These are phyloP conservation scores for Cubamyces sp. DNA, from an alignment of 768 basidiomycete species.

Conservation along the genomic window DNA sequence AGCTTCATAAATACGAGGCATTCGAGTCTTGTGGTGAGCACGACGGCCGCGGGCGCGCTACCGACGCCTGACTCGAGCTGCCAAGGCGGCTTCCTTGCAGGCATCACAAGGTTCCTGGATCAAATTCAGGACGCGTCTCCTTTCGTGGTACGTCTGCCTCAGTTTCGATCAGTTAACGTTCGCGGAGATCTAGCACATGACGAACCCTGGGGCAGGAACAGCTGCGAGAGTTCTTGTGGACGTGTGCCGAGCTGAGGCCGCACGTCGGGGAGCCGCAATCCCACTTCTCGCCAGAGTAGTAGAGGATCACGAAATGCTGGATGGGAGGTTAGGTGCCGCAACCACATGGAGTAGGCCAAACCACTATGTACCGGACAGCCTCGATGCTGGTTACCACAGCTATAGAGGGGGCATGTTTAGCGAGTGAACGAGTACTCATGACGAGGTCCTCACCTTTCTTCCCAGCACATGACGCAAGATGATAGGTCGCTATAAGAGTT, in stretches of 20 bases:
- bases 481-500: constrained; percentile 60
- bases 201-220: constrained; percentile 56
- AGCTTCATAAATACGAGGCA: background rate
- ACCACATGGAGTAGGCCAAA: background rate
- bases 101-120: constrained; percentile 67
- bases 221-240: constrained; percentile 59
- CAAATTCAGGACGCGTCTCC: constrained; percentile 62
- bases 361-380: constrained; percentile 30
- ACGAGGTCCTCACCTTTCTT: constrained; percentile 29
- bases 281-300: constrained; percentile 60
- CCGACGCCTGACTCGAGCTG: constrained; percentile 31
- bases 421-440: background rate
- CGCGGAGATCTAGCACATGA: background rate
- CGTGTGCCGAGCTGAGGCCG: constrained; percentile 58
- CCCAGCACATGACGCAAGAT: constrained; percentile 39
- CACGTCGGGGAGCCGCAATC: constrained; percentile 60
- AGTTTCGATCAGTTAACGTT: background rate
- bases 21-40: background rate
- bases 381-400: constrained; percentile 34
- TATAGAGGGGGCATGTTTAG: constrained; percentile 8
- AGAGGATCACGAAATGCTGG: constrained; percentile 66
- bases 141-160: constrained; percentile 41
- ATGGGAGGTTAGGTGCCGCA: constrained; percentile 1
- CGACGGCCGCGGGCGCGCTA: constrained; percentile 8
- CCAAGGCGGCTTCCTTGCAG: constrained; percentile 44